These are phyloP conservation scores for Aquilaria sinensis DNA, from an alignment of 345 rosid species.

Conservation along the genomic window DNA sequence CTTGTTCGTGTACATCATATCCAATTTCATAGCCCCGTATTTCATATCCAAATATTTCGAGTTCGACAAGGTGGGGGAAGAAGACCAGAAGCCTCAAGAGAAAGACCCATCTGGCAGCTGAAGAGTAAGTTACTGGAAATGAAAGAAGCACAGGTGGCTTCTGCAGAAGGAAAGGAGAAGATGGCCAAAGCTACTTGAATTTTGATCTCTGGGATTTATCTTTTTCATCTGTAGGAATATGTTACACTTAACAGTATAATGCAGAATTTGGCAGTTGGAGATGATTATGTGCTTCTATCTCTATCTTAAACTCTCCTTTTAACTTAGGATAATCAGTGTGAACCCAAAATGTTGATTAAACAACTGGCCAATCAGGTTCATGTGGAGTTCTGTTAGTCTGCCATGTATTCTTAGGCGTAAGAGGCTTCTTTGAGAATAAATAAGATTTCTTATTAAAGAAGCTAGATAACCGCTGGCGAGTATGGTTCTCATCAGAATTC, in stretches of 20 bases:
- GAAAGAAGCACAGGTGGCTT: too few relatives aligned
- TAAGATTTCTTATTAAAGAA: slow-evolving; percentile 83
- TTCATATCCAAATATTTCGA: slow-evolving; percentile 23
- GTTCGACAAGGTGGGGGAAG: slow-evolving; percentile 14
- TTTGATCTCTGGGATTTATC: too few relatives aligned
- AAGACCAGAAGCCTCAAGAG: slow-evolving; percentile 11
- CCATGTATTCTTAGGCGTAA: slow-evolving; percentile 38
- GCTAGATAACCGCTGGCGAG: slow-evolving; percentile 60
- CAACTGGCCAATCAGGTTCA: slow-evolving; percentile 59
- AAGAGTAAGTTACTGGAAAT: background rate
- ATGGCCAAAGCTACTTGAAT: too few relatives aligned
- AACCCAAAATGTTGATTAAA: slow-evolving; percentile 18
- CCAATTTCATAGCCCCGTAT: slow-evolving; percentile 35
- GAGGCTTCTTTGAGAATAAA: slow-evolving; percentile 69
- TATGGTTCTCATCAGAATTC: slow-evolving; percentile 33
- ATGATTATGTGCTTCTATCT: too few relatives aligned
- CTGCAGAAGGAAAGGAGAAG: too few relatives aligned
- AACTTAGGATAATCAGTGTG: too few relatives aligned
- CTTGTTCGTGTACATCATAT: slow-evolving; percentile 22
- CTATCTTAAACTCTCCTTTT: too few relatives aligned
- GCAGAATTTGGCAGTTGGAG: too few relatives aligned
- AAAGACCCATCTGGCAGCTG: background rate
- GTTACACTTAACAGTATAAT: too few relatives aligned
- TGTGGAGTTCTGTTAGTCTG: slow-evolving; percentile 25
- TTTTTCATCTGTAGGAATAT: too few relatives aligned